Percentiles rank a stretch among this genome's conserved stretches.
Evolutionary conservation across 139 green algal species (phyloP).

Genomic region (Tetraselmis chui): DNA sequence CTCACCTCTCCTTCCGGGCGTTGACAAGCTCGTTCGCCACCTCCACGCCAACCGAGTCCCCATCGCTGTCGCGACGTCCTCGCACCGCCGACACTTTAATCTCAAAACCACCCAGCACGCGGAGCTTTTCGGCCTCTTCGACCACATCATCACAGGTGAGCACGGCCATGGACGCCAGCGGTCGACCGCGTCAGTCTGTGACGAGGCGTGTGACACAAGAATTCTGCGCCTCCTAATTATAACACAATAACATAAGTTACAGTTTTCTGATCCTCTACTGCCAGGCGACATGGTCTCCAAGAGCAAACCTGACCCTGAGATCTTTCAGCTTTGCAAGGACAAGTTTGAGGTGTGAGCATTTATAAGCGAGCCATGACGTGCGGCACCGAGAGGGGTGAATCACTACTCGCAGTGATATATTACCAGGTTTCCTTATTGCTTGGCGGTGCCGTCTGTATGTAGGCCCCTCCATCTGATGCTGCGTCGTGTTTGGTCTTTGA

Average conservation of each 20-base stretch:
- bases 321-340: slow-evolving; percentile 59
- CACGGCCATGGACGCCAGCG: no score
- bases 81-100: slow-evolving; percentile 52
- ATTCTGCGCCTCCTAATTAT: not conserved
- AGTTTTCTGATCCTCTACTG: not conserved
- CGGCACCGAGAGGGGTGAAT: no score
- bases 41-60: slow-evolving; percentile 47
- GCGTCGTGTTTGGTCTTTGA: slow-evolving; percentile 64
- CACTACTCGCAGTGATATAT: no score
- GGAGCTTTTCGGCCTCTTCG: slow-evolving; percentile 30
- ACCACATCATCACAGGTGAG: slow-evolving; percentile 24
- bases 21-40: slow-evolving; percentile 64
- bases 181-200: slow-evolving; percentile 59
- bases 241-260: not conserved
- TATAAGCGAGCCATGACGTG: no score
- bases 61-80: slow-evolving; percentile 70
- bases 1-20: not conserved
- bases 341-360: slow-evolving; percentile 29
- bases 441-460: not conserved
- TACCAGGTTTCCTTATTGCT: no score
- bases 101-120: slow-evolving; percentile 68
- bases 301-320: slow-evolving; percentile 78
- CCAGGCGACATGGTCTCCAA: slow-evolving; percentile 48
- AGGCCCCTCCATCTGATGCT: not conserved
- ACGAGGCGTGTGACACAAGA: not conserved